phyloP scores from a whole-genome alignment of 768 basidiomycete genomes.

The Lactarius hatsudake region DNA sequence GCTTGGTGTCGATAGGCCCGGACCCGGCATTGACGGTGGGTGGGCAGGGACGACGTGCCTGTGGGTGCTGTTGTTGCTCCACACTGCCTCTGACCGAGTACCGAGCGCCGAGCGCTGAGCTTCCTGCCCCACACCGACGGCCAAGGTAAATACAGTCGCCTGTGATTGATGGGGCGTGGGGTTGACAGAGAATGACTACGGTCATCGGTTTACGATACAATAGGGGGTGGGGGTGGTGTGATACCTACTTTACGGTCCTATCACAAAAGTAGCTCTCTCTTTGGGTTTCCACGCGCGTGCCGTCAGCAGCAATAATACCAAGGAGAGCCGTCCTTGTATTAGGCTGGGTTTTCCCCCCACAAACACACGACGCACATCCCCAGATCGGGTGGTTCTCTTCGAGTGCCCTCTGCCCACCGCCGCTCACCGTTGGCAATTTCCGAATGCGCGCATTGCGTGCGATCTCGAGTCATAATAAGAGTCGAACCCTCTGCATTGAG shows the following conservation, averaged over 20 bases:
- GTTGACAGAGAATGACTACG: not conserved
- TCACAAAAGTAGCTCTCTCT: slow-evolving; percentile 8
- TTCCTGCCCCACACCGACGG: not conserved
- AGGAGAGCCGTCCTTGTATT: not conserved
- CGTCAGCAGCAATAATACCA: not conserved
- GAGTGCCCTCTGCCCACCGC: not conserved
- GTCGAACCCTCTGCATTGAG: not conserved
- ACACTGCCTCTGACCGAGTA: not conserved
- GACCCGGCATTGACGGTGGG: not conserved
- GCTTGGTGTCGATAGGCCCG: not conserved
- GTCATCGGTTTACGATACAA: not conserved
- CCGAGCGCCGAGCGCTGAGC: not conserved
- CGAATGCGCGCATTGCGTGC: not conserved
- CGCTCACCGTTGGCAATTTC: slow-evolving; percentile 5
- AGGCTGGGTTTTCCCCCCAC: not conserved
- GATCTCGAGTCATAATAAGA: not conserved
- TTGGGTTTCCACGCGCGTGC: not conserved
- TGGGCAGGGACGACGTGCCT: not conserved
- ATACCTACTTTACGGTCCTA: not conserved
- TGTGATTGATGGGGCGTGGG: not conserved
- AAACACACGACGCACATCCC: not conserved
- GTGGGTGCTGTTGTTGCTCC: not conserved
- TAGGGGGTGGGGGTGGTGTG: not conserved
- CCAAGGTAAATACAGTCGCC: not conserved
- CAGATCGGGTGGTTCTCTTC: not conserved